phyloP scores from a whole-genome alignment of 257 asterid genomes.

The Lavandula angustifolia region DNA sequence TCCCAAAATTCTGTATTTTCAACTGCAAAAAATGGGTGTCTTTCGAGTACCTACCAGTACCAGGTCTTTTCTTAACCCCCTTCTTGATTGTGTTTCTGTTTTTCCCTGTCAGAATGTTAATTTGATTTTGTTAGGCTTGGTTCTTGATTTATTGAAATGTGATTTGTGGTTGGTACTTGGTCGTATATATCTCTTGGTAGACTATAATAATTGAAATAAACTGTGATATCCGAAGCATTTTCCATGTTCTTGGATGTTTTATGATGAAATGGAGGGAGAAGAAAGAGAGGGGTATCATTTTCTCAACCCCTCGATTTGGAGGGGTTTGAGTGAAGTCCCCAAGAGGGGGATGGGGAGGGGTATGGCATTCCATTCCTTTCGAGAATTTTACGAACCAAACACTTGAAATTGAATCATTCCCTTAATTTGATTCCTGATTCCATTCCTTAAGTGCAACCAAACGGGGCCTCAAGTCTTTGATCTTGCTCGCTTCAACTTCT shows the following conservation, averaged over 20 bases:
- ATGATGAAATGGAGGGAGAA: too few species aligned
- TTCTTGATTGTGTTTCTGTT: not conserved
- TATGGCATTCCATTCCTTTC: too few species aligned
- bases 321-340: too few species aligned
- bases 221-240: not conserved
- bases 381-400: too few species aligned
- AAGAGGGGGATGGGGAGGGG: too few species aligned
- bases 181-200: not conserved
- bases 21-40: slow-evolving; percentile 31
- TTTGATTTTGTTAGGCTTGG: slow-evolving; percentile 15
- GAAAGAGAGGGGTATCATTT: too few species aligned
- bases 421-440: too few species aligned
- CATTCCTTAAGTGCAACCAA: too few species aligned
- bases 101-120: not conserved
- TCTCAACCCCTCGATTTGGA: too few species aligned
- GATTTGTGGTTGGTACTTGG: slow-evolving; percentile 2
- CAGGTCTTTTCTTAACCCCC: slow-evolving; percentile 27
- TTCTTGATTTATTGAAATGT: not conserved
- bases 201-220: not conserved
- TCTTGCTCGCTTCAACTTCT: too few species aligned
- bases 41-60: slow-evolving; percentile 32
- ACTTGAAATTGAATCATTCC: too few species aligned
- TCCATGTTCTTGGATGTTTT: slow-evolving; percentile 12
- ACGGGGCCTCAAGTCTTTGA: too few species aligned
- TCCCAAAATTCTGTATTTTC: slow-evolving; percentile 40